Conservation (phyloP, 306 rosid species). For the Astragalus membranaceus region DNA sequence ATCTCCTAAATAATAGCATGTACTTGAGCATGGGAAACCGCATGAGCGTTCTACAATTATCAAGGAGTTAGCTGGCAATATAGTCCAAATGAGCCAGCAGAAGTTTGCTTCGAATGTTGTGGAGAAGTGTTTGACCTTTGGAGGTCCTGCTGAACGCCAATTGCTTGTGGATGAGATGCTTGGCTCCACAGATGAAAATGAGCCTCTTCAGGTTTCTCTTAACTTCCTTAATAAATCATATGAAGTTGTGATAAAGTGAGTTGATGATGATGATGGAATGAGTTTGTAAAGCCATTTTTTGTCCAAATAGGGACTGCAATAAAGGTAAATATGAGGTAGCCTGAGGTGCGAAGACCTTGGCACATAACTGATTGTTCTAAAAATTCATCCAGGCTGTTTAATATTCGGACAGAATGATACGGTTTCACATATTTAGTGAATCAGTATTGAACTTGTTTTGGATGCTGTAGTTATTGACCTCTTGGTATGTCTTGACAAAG, state of each 20-base stretch:
- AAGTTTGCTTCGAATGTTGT: conserved; percentile 16
- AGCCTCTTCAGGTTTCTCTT: conserved; percentile 67
- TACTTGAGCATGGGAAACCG: conserved; percentile 86
- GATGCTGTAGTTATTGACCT: background rate
- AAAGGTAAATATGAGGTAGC: too few relatives aligned
- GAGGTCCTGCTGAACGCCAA: conserved; percentile 81
- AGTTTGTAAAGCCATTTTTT: background rate
- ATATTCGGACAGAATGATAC: too few relatives aligned
- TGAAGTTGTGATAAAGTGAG: too few relatives aligned
- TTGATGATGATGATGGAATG: too few relatives aligned
- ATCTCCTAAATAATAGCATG: conserved; percentile 42
- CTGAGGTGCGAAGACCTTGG: too few relatives aligned
- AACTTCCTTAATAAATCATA: too few relatives aligned
- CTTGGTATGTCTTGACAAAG: background rate
- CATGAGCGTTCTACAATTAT: conserved; percentile 86
- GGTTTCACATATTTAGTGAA: too few relatives aligned
- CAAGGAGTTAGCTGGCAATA: conserved; percentile 79
- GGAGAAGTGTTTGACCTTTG: conserved; percentile 84
- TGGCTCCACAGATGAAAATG: conserved; percentile 93
- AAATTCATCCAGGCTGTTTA: too few relatives aligned
- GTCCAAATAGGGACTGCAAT: too few relatives aligned
- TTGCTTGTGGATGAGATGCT: conserved; percentile 88
- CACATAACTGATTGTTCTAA: too few relatives aligned
- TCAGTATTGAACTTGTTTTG: too few relatives aligned
- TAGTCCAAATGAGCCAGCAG: conserved; percentile 42